Percentiles rank a stretch among this genome's conserved stretches.
Conservation (phyloP, 169 alveolate species). For the Plasmodium adleri region DNA sequence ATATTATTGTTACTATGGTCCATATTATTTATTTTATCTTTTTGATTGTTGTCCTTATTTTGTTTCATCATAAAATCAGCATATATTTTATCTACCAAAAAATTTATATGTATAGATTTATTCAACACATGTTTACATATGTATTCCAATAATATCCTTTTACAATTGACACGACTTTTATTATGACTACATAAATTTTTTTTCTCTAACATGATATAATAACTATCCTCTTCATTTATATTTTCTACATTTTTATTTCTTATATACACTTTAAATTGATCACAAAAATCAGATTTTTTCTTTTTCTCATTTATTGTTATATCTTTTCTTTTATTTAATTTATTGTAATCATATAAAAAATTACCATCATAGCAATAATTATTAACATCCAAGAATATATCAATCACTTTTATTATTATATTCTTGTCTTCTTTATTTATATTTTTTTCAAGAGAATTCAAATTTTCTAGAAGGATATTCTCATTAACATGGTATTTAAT, state of each 20-base stretch:
- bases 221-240: constrained; percentile 74
- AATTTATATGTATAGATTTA: constrained; percentile 48
- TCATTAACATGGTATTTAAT: constrained; percentile 59
- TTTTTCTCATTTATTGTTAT: constrained; percentile 26
- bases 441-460: constrained; percentile 44
- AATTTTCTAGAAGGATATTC: constrained; percentile 69
- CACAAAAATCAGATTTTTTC: constrained; percentile 42
- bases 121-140: constrained; percentile 54
- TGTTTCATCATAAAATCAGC: constrained; percentile 61
- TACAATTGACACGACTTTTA: constrained; percentile 60
- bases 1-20: neutral
- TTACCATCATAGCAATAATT: constrained; percentile 70
- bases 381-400: constrained; percentile 66
- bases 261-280: constrained; percentile 59
- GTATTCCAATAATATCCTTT: constrained; percentile 48
- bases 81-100: constrained; percentile 66
- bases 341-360: constrained; percentile 49
- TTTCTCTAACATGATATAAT: constrained; percentile 44
- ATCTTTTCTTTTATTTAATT: constrained; percentile 51
- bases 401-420: constrained; percentile 58
- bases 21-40: neutral
- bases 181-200: constrained; percentile 60
- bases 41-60: neutral
- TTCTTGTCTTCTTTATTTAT: constrained; percentile 22
- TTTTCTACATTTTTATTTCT: constrained; percentile 69